These are phyloP conservation scores for Pulveroboletus frians DNA, from an alignment of 768 basidiomycete genomes.

Conservation along the genomic window DNA sequence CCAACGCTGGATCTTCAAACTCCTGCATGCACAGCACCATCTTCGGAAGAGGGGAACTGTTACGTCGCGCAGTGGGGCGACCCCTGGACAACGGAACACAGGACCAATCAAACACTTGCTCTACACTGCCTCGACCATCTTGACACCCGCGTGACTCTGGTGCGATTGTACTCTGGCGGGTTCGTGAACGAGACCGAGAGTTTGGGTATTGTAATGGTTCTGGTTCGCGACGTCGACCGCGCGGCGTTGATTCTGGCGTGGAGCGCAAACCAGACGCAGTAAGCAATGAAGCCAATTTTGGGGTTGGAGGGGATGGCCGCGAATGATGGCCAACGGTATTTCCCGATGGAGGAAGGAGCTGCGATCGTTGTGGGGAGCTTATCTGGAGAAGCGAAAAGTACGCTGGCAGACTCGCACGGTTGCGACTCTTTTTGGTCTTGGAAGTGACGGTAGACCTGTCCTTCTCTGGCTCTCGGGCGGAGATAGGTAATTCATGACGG, in stretches of 20 bases:
- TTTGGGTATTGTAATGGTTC: conserved; percentile 29
- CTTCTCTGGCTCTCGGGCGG: conserved; percentile 19
- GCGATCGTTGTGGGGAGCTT: conserved; percentile 38
- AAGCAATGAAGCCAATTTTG: conserved; percentile 40
- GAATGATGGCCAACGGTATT: conserved; percentile 35
- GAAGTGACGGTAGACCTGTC: conserved; percentile 29
- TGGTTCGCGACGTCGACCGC: conserved; percentile 47
- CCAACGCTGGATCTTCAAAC: conserved; percentile 30
- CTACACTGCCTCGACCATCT: conserved; percentile 34
- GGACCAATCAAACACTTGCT: conserved; percentile 46
- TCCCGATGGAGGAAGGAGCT: conserved; percentile 39
- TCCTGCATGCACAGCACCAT: conserved; percentile 36
- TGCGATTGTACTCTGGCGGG: conserved; percentile 19
- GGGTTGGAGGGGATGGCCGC: conserved; percentile 57
- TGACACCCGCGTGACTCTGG: conserved; percentile 14
- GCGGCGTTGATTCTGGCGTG: conserved; percentile 41
- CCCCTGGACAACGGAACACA: conserved; percentile 38
- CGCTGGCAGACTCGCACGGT: conserved; percentile 68
- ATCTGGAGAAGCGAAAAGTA: conserved; percentile 71
- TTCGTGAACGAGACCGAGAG: conserved; percentile 41
- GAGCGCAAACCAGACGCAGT: conserved; percentile 33
- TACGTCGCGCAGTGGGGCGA: conserved; percentile 47
- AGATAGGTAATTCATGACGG: conserved; percentile 32
- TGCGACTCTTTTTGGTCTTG: conserved; percentile 49
- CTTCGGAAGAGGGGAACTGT: conserved; percentile 55